A percentile compares a stretch with the other conserved stretches of the same genome.
These are phyloP conservation scores for Fusarium protoensiforme DNA, from an alignment of 2,329 filamentous ascomycete genomes.

Conservation along the genomic window DNA sequence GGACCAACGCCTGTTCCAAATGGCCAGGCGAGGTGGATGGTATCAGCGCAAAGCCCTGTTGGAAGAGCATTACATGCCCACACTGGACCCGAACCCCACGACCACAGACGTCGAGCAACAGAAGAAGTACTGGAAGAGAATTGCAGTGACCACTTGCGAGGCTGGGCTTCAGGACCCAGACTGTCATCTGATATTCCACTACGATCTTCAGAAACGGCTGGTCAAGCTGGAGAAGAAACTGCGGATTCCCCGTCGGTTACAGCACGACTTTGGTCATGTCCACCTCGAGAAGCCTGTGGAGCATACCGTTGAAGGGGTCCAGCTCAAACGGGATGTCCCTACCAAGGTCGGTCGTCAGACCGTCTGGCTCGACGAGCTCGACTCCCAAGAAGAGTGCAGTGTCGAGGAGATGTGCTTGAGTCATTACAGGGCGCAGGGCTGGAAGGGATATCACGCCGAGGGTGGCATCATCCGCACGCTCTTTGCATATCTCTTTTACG, in stretches of 20 bases:
- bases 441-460: slow-evolving; percentile 96
- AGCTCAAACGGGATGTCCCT: slow-evolving; percentile 72
- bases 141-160: slow-evolving; percentile 85
- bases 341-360: slow-evolving; percentile 63
- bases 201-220: slow-evolving; percentile 94
- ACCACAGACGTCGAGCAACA: slow-evolving; percentile 60
- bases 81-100: slow-evolving; percentile 58
- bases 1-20: slow-evolving; percentile 84
- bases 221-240: slow-evolving; percentile 88
- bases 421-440: slow-evolving; percentile 83
- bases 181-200: slow-evolving; percentile 92
- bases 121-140: slow-evolving; percentile 85
- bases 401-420: slow-evolving; percentile 96
- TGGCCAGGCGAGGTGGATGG: slow-evolving; percentile 87
- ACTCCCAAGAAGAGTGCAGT: slow-evolving; percentile 77
- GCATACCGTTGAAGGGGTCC: slow-evolving; percentile 80
- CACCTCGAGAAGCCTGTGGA: slow-evolving; percentile 80
- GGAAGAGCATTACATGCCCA: slow-evolving; percentile 94
- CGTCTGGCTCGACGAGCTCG: slow-evolving; percentile 84
- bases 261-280: slow-evolving; percentile 94
- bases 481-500: slow-evolving; percentile 90
- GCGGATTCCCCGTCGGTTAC: slow-evolving; percentile 83
- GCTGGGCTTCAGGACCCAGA: slow-evolving; percentile 85
- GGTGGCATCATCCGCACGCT: slow-evolving; percentile 92
- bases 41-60: slow-evolving; percentile 94